Conservation (phyloP, 1,284 basidiomycete species). For the Fomitopsis pinicola region DNA sequence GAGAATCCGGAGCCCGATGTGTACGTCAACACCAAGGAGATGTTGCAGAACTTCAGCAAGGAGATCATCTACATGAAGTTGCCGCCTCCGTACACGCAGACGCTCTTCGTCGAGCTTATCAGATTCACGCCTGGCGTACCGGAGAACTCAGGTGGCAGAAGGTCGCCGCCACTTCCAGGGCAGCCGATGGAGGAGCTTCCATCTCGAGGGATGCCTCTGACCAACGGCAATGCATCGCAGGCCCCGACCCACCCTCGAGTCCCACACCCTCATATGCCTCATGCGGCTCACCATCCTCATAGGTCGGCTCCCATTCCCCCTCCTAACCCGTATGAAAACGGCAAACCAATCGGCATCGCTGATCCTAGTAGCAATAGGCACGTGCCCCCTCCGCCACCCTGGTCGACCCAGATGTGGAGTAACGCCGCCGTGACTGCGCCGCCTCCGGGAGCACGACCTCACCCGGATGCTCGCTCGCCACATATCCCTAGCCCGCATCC, state of each 20-base stretch:
- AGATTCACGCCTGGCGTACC: slow-evolving; percentile 53
- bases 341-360: slow-evolving; percentile 18
- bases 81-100: slow-evolving; percentile 56
- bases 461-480: slow-evolving; percentile 19
- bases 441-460: slow-evolving; percentile 22
- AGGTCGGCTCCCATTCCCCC: slow-evolving; percentile 23
- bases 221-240: slow-evolving; percentile 27
- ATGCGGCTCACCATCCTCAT: slow-evolving; percentile 25
- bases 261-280: slow-evolving; percentile 15
- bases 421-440: slow-evolving; percentile 27
- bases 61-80: slow-evolving; percentile 66
- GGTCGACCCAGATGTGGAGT: slow-evolving; percentile 52
- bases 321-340: slow-evolving; percentile 29
- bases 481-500: not conserved
- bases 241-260: slow-evolving; percentile 19
- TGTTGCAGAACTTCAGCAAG: slow-evolving; percentile 70
- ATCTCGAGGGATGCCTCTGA: slow-evolving; percentile 9
- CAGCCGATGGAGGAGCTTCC: not conserved
- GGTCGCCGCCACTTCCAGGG: slow-evolving; percentile 12
- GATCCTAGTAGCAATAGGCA: slow-evolving; percentile 23
- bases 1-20: slow-evolving; percentile 45
- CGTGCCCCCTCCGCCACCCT: slow-evolving; percentile 61
- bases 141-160: slow-evolving; percentile 21
- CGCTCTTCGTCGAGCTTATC: slow-evolving; percentile 71
- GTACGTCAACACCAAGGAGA: slow-evolving; percentile 67